phyloP scores from a whole-genome alignment of 768 basidiomycete species.

The Termitomyces eurrhizus region DNA sequence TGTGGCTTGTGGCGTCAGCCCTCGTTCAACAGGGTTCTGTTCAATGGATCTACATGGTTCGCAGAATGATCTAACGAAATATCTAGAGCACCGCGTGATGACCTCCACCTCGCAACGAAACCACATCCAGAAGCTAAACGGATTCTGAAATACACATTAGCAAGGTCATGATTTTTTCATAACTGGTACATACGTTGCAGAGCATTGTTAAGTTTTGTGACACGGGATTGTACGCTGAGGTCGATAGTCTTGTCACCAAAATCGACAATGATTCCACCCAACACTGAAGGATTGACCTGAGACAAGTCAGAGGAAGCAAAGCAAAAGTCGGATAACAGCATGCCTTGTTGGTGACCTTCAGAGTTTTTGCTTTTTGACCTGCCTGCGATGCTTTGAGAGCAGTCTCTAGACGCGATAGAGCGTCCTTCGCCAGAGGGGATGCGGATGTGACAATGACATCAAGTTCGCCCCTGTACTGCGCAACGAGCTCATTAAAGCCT shows the following conservation, averaged over 20 bases:
- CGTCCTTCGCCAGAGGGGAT: slow-evolving; percentile 70
- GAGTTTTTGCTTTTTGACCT: slow-evolving; percentile 79
- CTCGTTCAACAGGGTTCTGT: not conserved
- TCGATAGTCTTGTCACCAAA: slow-evolving; percentile 99
- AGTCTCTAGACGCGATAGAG: slow-evolving; percentile 75
- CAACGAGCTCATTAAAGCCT: slow-evolving; percentile 86
- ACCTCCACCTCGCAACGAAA: slow-evolving; percentile 5
- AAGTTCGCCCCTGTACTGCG: slow-evolving; percentile 89
- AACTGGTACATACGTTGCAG: slow-evolving; percentile 64
- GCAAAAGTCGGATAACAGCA: slow-evolving; percentile 15
- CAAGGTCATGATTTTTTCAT: not conserved
- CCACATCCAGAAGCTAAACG: slow-evolving; percentile 24
- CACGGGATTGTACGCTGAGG: slow-evolving; percentile 88
- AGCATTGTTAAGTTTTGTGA: slow-evolving; percentile 90
- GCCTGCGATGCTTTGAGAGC: slow-evolving; percentile 83
- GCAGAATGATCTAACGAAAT: slow-evolving; percentile 16
- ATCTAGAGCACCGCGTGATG: slow-evolving; percentile 8
- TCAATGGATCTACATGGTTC: not conserved
- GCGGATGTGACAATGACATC: slow-evolving; percentile 92
- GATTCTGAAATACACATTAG: slow-evolving; percentile 27
- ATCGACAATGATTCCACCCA: slow-evolving; percentile 93
- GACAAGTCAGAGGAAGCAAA: slow-evolving; percentile 4
- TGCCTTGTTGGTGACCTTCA: slow-evolving; percentile 93
- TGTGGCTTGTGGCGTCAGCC: not conserved
- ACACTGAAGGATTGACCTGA: slow-evolving; percentile 86